Evolutionary conservation across 2,329 filamentous ascomycete genomes (phyloP).

Genomic region (Alternaria ethzedia): DNA sequence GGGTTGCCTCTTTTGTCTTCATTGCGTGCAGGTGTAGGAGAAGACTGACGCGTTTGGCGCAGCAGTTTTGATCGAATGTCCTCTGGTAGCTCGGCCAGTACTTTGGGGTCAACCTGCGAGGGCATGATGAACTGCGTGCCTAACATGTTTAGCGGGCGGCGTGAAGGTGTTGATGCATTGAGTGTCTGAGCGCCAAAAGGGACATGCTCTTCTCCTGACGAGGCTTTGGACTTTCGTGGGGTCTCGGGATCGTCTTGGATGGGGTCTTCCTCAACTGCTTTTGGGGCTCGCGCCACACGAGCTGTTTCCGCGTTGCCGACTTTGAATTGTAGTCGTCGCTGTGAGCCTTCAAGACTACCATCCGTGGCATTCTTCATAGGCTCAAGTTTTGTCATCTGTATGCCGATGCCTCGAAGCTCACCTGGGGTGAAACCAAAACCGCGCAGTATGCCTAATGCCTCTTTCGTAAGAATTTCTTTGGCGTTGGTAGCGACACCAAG

Average conservation of each 20-base stretch:
- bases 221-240: conserved; percentile 39
- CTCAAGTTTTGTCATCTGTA: conserved; percentile 93
- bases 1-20: background rate
- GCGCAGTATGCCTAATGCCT: conserved; percentile 83
- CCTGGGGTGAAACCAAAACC: conserved; percentile 85
- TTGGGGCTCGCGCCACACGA: conserved; percentile 19
- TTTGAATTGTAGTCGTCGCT: conserved; percentile 78
- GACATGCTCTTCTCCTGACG: conserved; percentile 39
- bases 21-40: conserved; percentile 32
- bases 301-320: conserved; percentile 52
- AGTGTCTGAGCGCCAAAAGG: conserved; percentile 46
- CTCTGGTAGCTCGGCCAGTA: conserved; percentile 80
- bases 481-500: conserved; percentile 87
- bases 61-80: conserved; percentile 82
- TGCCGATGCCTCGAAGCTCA: conserved; percentile 88
- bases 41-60: conserved; percentile 36
- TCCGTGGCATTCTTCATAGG: conserved; percentile 67
- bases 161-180: conserved; percentile 60
- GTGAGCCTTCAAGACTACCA: conserved; percentile 71
- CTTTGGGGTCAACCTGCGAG: conserved; percentile 77
- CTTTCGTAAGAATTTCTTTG: conserved; percentile 73
- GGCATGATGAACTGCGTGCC: conserved; percentile 95
- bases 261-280: conserved; percentile 45
- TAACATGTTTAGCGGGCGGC: conserved; percentile 74
- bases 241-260: conserved; percentile 57